A percentile compares a stretch with the other conserved stretches of the same genome.
Conservation (phyloP, 108 stramenopile species). For the Cyclostephanos tholiformis region DNA sequence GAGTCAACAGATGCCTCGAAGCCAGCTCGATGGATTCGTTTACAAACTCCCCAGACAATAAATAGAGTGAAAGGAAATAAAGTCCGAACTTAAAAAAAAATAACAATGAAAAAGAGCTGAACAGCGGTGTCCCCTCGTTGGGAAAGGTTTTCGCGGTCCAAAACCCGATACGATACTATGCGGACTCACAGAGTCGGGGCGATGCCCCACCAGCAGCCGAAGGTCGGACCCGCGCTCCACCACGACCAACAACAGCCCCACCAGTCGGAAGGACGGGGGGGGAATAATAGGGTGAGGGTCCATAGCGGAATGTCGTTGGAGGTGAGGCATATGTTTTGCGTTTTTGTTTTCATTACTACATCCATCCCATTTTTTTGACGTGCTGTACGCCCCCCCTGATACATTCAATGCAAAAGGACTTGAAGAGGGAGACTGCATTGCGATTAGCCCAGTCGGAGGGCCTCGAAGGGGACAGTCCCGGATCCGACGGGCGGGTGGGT, state of each 20-base stretch:
- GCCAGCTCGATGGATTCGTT: too few species aligned
- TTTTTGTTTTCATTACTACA: conserved; percentile 13
- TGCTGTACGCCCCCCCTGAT: not conserved
- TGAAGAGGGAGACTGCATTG: conserved; percentile 14
- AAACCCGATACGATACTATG: not conserved
- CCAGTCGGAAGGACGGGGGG: conserved; percentile 5
- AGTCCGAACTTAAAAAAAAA: too few species aligned
- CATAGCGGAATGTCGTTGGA: conserved; percentile 82
- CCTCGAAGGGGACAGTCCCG: conserved; percentile 3
- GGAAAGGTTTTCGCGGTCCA: too few species aligned
- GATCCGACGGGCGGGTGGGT: not conserved
- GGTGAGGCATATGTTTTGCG: conserved; percentile 54
- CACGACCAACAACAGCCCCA: not conserved
- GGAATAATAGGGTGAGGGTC: conserved; percentile 35
- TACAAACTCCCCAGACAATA: too few species aligned
- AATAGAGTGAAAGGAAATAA: too few species aligned
- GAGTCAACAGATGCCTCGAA: too few species aligned
- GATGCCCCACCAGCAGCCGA: conserved; percentile 65
- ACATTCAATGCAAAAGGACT: not conserved
- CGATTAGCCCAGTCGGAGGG: conserved; percentile 16
- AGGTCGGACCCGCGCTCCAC: not conserved
- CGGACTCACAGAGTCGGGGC: conserved; percentile 62
- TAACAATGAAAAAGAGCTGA: too few species aligned
- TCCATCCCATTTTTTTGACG: conserved; percentile 1
- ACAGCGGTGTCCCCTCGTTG: too few species aligned